A percentile compares a stretch with the other conserved stretches of the same genome.
Conservation (phyloP, 164 flowering plant genomes). For the Nymphaea thermarum region DNA sequence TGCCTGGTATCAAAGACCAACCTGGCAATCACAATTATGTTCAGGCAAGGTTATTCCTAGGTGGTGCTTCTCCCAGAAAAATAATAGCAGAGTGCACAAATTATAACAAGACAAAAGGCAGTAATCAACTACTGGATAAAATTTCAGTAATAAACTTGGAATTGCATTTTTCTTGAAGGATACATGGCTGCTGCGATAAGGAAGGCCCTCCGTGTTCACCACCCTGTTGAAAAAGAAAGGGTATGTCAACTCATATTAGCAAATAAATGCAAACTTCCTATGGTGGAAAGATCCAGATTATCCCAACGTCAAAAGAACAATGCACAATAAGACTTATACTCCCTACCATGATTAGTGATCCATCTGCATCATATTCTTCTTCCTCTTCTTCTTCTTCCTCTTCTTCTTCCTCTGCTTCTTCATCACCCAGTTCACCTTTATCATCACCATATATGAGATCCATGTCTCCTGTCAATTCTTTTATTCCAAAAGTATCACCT, state of each 20-base stretch:
- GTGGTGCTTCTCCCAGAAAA: not conserved
- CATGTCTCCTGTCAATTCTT: slow-evolving; percentile 5
- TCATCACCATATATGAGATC: slow-evolving; percentile 23
- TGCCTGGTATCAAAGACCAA: not conserved
- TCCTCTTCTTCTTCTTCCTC: slow-evolving; percentile 38
- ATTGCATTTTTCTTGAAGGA: slow-evolving; percentile 25
- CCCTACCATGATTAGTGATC: slow-evolving; percentile 23
- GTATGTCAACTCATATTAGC: not conserved
- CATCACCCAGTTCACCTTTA: slow-evolving; percentile 27
- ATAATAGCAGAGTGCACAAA: not conserved
- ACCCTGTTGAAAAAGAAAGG: slow-evolving; percentile 22
- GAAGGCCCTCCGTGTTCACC: slow-evolving; percentile 28
- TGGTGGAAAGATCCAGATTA: too few species aligned
- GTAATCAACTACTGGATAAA: too few species aligned
- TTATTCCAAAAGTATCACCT: slow-evolving; percentile 4
- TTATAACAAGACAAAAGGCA: too few species aligned
- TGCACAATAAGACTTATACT: too few species aligned
- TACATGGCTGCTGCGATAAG: slow-evolving; percentile 33
- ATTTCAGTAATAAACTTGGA: not conserved
- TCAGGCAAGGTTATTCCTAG: not conserved
- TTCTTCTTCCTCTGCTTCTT: slow-evolving; percentile 10
- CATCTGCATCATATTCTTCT: slow-evolving; percentile 44
- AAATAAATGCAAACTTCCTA: too few species aligned
- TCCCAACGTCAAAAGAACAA: too few species aligned
- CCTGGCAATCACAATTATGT: slow-evolving; percentile 24